Evolutionary conservation across 352 stramenopile genomes (phyloP).

Genomic region (Globisporangium polare): DNA sequence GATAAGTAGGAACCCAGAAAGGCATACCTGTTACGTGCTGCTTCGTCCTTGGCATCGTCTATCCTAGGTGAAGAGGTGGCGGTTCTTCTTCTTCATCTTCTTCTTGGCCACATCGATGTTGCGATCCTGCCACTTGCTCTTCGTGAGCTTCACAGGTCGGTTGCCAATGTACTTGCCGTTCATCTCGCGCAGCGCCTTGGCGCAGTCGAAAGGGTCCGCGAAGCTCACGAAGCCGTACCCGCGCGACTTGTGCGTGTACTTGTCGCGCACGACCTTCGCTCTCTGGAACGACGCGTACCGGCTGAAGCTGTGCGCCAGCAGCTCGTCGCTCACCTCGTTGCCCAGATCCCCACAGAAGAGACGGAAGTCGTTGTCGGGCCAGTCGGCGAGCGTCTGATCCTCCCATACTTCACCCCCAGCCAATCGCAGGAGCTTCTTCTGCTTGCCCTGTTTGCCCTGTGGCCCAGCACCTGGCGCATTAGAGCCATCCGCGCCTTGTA

Average conservation of each 20-base stretch:
- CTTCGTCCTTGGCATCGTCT: background rate
- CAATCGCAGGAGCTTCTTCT: conserved; percentile 61
- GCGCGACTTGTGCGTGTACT: conserved; percentile 85
- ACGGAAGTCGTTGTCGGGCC: conserved; percentile 95
- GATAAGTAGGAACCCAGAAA: too few species aligned
- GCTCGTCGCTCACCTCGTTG: conserved; percentile 90
- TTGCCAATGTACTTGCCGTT: conserved; percentile 96
- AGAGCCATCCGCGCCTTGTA: background rate
- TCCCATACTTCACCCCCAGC: conserved; percentile 89
- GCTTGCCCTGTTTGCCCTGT: conserved; percentile 13
- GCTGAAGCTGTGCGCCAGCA: conserved; percentile 74
- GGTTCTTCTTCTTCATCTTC: conserved; percentile 85
- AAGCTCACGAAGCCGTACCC: conserved; percentile 97
- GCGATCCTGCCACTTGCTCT: conserved; percentile 94
- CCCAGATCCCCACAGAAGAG: conserved; percentile 95
- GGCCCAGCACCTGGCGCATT: background rate
- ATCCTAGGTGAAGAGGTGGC: conserved; percentile 62
- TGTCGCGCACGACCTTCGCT: conserved; percentile 78
- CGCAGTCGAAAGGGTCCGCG: conserved; percentile 91
- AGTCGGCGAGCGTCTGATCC: conserved; percentile 91
- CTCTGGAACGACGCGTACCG: conserved; percentile 76
- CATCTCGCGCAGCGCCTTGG: conserved; percentile 94
- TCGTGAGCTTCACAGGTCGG: conserved; percentile 92
- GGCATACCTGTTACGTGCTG: background rate
- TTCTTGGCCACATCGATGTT: conserved; percentile 89